These are phyloP conservation scores for Colletotrichum horii DNA, from an alignment of 2,329 filamentous ascomycete genomes.

Conservation along the genomic window DNA sequence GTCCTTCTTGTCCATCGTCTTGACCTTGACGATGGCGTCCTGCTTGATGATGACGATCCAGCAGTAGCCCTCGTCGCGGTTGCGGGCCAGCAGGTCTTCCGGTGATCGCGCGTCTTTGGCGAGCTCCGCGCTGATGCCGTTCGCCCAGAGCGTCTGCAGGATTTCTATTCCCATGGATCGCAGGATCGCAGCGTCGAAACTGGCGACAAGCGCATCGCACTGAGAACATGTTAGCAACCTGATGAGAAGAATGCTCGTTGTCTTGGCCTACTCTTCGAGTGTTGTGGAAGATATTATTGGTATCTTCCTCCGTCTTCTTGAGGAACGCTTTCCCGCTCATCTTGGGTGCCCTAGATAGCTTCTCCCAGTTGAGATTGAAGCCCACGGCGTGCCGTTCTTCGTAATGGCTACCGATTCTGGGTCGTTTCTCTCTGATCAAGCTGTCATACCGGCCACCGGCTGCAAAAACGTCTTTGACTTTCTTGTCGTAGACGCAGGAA, in stretches of 20 bases:
- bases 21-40: constrained; percentile 78
- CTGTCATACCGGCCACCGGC: constrained; percentile 93
- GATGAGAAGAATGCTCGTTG: accelerated
- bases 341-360: constrained; percentile 71
- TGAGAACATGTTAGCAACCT: constrained; percentile 33
- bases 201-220: constrained; percentile 90
- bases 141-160: constrained; percentile 78
- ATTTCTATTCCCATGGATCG: constrained; percentile 79
- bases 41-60: constrained; percentile 92
- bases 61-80: constrained; percentile 77
- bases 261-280: background rate
- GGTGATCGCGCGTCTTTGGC: constrained; percentile 79
- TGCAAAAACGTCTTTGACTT: constrained; percentile 84
- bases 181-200: constrained; percentile 80
- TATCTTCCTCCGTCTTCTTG: constrained; percentile 74
- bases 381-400: constrained; percentile 84
- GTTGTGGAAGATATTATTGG: constrained; percentile 58
- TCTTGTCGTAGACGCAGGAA: constrained; percentile 87
- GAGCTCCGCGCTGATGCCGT: constrained; percentile 87
- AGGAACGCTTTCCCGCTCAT: constrained; percentile 61
- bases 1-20: constrained; percentile 78
- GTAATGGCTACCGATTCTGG: constrained; percentile 66
- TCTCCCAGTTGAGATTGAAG: constrained; percentile 89
- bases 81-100: constrained; percentile 79
- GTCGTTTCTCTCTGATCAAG: constrained; percentile 82